A percentile compares a stretch with the other conserved stretches of the same genome.
phyloP scores from a whole-genome alignment of 257 asterid species.

The Jacaranda mimosifolia region DNA sequence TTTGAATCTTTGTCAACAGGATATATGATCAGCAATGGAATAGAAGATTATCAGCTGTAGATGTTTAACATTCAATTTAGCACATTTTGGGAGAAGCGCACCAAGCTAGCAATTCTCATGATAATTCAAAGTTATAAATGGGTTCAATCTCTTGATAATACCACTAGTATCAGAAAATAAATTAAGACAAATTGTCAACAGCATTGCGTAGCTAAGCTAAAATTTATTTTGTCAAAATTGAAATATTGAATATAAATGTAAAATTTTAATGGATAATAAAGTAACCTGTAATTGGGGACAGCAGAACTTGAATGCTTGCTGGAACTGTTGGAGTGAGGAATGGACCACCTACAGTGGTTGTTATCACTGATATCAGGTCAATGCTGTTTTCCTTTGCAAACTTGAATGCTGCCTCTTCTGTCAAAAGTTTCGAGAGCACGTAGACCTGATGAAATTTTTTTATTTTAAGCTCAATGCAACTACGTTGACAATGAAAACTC shows the following conservation, averaged over 20 bases:
- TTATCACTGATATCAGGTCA: conserved; percentile 70
- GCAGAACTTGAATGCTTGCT: conserved; percentile 69
- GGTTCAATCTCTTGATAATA: no score
- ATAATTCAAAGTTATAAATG: no score
- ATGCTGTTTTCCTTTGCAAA: conserved; percentile 75
- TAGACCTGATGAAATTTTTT: conserved; percentile 57
- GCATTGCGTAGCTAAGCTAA: not conserved
- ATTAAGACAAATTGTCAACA: not conserved
- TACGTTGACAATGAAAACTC: not conserved
- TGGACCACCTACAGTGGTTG: conserved; percentile 83
- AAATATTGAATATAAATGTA: not conserved
- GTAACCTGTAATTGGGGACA: conserved; percentile 83
- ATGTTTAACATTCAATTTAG: not conserved
- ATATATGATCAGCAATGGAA: no score
- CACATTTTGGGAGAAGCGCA: not conserved
- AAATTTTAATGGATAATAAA: not conserved
- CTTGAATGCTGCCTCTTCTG: conserved; percentile 79
- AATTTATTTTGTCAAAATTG: not conserved
- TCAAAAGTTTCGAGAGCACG: conserved; percentile 64
- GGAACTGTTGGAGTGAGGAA: conserved; percentile 83
- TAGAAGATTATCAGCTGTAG: not conserved
- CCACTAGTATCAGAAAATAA: not conserved
- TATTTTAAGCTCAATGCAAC: not conserved
- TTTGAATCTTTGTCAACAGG: no score
- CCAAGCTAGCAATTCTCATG: conserved; percentile 7